phyloP scores from a whole-genome alignment of 1,139 yeast genomes.

The Yamadazyma siamensis region DNA sequence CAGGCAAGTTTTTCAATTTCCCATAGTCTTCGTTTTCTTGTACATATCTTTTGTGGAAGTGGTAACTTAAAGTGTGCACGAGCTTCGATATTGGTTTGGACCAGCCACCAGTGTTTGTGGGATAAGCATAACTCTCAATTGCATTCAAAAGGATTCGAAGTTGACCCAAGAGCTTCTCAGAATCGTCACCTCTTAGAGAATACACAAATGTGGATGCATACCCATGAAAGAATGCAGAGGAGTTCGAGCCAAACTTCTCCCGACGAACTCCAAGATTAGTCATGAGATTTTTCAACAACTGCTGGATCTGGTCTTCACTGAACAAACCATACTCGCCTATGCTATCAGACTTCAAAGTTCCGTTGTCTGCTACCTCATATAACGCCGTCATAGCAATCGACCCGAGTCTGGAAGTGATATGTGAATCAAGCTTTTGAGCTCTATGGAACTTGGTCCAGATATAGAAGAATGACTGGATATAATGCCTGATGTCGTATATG shows the following conservation, averaged over 20 bases:
- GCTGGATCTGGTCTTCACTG: constrained; percentile 55
- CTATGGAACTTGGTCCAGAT: constrained; percentile 67
- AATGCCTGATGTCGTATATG: constrained; percentile 46
- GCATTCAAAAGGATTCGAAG: constrained; percentile 61
- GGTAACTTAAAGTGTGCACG: constrained; percentile 51
- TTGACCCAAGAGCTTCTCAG: constrained; percentile 50
- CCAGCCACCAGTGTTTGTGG: constrained; percentile 89
- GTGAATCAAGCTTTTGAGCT: constrained; percentile 60
- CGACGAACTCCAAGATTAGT: constrained; percentile 48
- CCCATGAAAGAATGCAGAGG: constrained; percentile 50
- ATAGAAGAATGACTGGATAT: constrained; percentile 65
- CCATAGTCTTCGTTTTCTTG: constrained; percentile 46
- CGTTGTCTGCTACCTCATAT: constrained; percentile 24
- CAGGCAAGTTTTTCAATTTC: constrained; percentile 42
- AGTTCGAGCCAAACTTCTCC: constrained; percentile 36
- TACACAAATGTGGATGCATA: constrained; percentile 62
- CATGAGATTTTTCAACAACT: constrained; percentile 54
- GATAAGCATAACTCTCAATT: constrained; percentile 84
- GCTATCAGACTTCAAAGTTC: constrained; percentile 8
- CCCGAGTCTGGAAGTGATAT: constrained; percentile 64
- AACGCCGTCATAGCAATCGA: constrained; percentile 54
- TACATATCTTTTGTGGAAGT: constrained; percentile 56
- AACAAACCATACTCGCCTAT: constrained; percentile 56
- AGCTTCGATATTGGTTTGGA: constrained; percentile 66
- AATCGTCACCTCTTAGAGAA: constrained; percentile 41